Evolutionary conservation across 768 basidiomycete species (phyloP).

Genomic region (Suillus brevipes): DNA sequence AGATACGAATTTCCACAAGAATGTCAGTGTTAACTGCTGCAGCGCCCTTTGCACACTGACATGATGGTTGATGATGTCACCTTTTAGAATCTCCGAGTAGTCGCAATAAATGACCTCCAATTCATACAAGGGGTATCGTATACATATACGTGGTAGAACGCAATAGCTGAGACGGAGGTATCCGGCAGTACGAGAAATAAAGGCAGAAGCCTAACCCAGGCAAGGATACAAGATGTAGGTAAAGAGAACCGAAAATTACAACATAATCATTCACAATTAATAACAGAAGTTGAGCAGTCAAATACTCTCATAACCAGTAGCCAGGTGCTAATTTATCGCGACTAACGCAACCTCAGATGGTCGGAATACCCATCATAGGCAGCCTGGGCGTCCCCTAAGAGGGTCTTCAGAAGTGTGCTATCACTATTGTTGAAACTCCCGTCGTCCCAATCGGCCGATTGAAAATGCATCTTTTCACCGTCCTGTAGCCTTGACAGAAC

Average conservation of each 20-base stretch:
- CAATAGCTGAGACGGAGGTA: background rate
- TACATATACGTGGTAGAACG: background rate
- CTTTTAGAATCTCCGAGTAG: background rate
- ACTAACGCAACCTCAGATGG: background rate
- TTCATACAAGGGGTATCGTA: background rate
- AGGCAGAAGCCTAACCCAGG: background rate
- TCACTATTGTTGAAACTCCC: conserved; percentile 18
- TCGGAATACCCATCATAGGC: conserved; percentile 28
- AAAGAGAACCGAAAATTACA: background rate
- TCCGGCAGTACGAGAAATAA: background rate
- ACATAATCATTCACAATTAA: background rate
- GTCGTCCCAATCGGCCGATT: conserved; percentile 23
- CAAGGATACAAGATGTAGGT: background rate
- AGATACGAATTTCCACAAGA: too few species aligned
- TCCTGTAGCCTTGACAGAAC: conserved; percentile 18
- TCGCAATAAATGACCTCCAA: background rate
- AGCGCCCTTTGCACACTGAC: too few species aligned
- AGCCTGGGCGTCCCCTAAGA: conserved; percentile 24
- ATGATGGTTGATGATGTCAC: background rate
- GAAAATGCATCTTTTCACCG: conserved; percentile 27
- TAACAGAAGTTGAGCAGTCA: background rate
- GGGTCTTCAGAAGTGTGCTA: conserved; percentile 20
- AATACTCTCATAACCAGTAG: background rate
- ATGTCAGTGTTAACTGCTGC: too few species aligned
- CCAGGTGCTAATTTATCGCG: background rate